A percentile compares a stretch with the other conserved stretches of the same genome.
Evolutionary conservation across 495 filamentous ascomycete genomes (phyloP).

Genomic region (Friedmanniomyces endolithicus): DNA sequence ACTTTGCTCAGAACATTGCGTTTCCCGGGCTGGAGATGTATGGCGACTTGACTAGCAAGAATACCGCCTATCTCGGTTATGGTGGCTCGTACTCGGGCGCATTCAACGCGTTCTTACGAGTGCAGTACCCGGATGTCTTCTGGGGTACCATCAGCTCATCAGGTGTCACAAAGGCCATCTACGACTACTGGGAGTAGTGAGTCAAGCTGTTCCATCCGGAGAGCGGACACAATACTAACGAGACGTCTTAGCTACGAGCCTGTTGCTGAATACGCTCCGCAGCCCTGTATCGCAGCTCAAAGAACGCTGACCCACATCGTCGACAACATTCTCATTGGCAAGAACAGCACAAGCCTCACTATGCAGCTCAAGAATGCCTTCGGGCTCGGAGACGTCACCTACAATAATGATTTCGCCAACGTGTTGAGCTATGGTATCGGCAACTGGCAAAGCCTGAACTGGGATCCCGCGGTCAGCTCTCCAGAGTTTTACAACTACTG

Average conservation of each 20-base stretch:
- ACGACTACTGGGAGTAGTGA: slow-evolving; percentile 46
- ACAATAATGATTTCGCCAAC: slow-evolving; percentile 50
- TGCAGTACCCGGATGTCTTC: slow-evolving; percentile 55
- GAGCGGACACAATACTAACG: neutral
- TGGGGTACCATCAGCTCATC: slow-evolving; percentile 60
- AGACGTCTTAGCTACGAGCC: slow-evolving; percentile 48
- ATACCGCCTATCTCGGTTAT: slow-evolving; percentile 54
- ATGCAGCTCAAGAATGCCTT: slow-evolving; percentile 47
- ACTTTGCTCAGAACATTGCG: slow-evolving; percentile 54
- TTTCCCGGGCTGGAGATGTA: slow-evolving; percentile 51
- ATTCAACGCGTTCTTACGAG: slow-evolving; percentile 57
- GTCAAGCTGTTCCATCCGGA: neutral
- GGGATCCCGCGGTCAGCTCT: slow-evolving; percentile 51
- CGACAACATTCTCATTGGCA: slow-evolving; percentile 51
- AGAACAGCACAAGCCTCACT: slow-evolving; percentile 33
- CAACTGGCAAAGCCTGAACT: slow-evolving; percentile 51
- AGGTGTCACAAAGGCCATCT: slow-evolving; percentile 57
- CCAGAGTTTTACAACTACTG: slow-evolving; percentile 48
- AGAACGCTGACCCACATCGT: slow-evolving; percentile 48
- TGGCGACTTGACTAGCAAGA: slow-evolving; percentile 43
- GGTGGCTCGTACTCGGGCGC: slow-evolving; percentile 66
- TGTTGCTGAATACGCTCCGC: slow-evolving; percentile 43
- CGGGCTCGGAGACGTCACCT: slow-evolving; percentile 44
- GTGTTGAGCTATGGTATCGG: slow-evolving; percentile 39
- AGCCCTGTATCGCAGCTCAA: slow-evolving; percentile 41